Evolutionary conservation across 1,284 basidiomycete genomes (phyloP).

Genomic region (Cutaneotrichosporon sp.): DNA sequence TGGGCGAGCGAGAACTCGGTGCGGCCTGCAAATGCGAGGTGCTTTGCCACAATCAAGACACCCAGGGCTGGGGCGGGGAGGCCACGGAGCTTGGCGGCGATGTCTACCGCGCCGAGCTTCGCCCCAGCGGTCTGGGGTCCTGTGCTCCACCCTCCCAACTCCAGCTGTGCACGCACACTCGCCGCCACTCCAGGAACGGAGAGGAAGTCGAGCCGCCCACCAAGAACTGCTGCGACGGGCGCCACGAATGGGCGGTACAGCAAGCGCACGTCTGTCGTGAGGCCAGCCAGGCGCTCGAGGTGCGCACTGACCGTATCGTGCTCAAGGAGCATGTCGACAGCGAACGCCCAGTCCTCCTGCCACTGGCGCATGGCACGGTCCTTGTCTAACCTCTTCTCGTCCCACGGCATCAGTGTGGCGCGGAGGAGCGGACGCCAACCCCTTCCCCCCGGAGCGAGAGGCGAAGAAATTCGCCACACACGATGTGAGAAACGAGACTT

Average conservation of each 20-base stretch:
- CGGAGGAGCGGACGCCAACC: slow-evolving; percentile 60
- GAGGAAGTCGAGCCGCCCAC: slow-evolving; percentile 32
- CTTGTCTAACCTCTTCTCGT: slow-evolving; percentile 23
- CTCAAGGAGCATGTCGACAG: slow-evolving; percentile 57
- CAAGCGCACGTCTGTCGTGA: slow-evolving; percentile 67
- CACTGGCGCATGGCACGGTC: slow-evolving; percentile 55
- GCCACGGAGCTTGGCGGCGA: slow-evolving; percentile 27
- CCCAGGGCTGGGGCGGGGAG: slow-evolving; percentile 50
- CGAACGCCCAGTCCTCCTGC: slow-evolving; percentile 59
- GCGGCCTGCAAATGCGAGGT: slow-evolving; percentile 69
- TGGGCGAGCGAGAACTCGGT: slow-evolving; percentile 58
- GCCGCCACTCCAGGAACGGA: slow-evolving; percentile 25
- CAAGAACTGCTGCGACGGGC: slow-evolving; percentile 35
- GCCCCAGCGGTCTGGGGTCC: slow-evolving; percentile 1
- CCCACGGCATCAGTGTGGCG: slow-evolving; percentile 54
- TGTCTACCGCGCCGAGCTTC: slow-evolving; percentile 7
- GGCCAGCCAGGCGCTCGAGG: slow-evolving; percentile 60
- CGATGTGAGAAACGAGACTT: slow-evolving; percentile 93
- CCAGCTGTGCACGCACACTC: slow-evolving; percentile 38
- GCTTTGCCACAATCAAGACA: slow-evolving; percentile 58
- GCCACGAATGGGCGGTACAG: slow-evolving; percentile 66
- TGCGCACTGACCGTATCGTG: slow-evolving; percentile 35
- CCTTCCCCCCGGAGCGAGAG: slow-evolving; percentile 53
- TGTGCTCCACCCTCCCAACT: slow-evolving; percentile 44
- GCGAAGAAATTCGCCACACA: slow-evolving; percentile 71